Evolutionary conservation across 768 basidiomycete genomes (phyloP), one percentile per base, ranked within the genome.

Genomic region (Candolleomyces aberdarensis): DNA sequence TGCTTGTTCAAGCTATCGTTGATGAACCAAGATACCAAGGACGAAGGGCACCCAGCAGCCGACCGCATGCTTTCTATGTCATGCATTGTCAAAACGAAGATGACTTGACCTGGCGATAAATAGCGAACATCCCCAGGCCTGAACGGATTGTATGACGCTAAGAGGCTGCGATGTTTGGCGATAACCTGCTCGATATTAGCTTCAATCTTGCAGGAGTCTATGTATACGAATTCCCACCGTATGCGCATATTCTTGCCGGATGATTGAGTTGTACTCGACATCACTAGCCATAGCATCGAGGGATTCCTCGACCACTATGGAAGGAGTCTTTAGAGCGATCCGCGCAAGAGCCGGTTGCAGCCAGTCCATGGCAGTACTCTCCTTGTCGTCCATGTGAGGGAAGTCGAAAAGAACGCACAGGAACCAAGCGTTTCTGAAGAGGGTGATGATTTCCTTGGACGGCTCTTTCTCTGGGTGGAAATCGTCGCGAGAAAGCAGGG

Each of bases 381-480:
- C 85, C 20, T 76, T 78, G 36, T 80, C 79, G 39, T 81, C 78
- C 19, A 78, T 73, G 6, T 75, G 75, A 2, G 92, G 88, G 65
- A 98, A 91, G 20, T 88, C 84, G 67, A 96, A 94, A 15, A 96
- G 82, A 26, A 91, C 84, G 70, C 92, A 94, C 19, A 98, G 74
- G 74, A 96, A 94, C 96, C 96, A 99, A 75, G 95, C 81, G 68
- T 93, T 94, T 48, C 95, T 85, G 82, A 97, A 98, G 20, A 94
- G 77, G 5, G 85, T 78, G 11, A 89, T 85, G 13, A 93, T 70
- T 22, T 85, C 85, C 5, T 85, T 69, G 0, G 86, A 79, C 19
- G 86, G 74, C 29, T 80, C 73, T 17, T 78, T 56, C 39, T 86
- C 82, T 1, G 89, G 85, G 49, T 82, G 79, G 71, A 90, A 91